Percentiles rank a stretch among this genome's conserved stretches.
These are phyloP conservation scores for Blumeria hordei DNA, from an alignment of 2,329 filamentous ascomycete species.

Conservation along the genomic window DNA sequence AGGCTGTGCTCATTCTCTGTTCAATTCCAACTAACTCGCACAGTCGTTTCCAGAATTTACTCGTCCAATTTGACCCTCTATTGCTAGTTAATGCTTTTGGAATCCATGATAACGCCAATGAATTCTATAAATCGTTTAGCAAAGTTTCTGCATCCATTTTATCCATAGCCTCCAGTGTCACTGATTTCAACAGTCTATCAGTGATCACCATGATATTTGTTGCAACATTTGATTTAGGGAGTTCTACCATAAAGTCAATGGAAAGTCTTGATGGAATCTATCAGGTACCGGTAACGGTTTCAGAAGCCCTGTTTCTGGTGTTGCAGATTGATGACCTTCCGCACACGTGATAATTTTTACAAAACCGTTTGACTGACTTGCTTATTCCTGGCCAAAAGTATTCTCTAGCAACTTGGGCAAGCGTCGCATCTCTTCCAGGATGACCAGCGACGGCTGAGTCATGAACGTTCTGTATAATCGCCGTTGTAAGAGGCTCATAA, in stretches of 20 bases:
- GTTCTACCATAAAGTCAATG: background rate
- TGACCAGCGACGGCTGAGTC: background rate
- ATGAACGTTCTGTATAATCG: background rate
- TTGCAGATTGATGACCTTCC: constrained; percentile 1
- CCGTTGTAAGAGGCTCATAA: background rate
- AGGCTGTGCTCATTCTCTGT: background rate
- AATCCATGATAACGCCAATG: constrained; percentile 1
- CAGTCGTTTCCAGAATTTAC: constrained; percentile 1
- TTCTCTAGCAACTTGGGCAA: background rate
- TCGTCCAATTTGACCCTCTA: background rate
- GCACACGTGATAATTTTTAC: constrained; percentile 1
- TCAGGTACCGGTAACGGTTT: background rate
- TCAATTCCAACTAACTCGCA: constrained; percentile 1
- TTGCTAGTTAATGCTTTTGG: background rate
- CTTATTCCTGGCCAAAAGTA: background rate
- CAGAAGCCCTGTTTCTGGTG: background rate
- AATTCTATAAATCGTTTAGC: background rate
- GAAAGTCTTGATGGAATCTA: background rate
- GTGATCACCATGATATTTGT: constrained; percentile 1
- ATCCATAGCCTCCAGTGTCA: background rate
- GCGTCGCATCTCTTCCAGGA: background rate
- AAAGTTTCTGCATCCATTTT: background rate
- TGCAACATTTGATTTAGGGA: background rate
- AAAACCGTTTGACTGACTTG: background rate
- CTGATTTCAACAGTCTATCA: background rate